Evolutionary conservation across 2,329 filamentous ascomycete species (phyloP), one percentile per base, ranked within the genome.

Genomic region (Pseudogymnoascus sp.): DNA sequence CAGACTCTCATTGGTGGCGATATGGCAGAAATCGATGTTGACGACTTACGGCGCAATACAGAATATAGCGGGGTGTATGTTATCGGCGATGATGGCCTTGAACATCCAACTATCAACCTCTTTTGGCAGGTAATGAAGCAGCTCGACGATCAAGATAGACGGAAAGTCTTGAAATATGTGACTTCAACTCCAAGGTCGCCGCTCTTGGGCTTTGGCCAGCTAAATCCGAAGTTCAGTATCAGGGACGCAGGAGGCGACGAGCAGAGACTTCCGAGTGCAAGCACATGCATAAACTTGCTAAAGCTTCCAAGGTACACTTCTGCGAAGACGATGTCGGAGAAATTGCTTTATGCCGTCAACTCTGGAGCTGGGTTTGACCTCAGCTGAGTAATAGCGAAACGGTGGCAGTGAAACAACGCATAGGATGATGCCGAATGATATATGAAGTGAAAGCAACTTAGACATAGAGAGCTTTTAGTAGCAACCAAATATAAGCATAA

Each of bases 1-100:
- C 95, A 97, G 76, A 95, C 91, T 1, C 86, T 99, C 5, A 89
- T 99, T 14, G 91, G 92, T 62, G 95, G 95, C 46, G 92, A 96
- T 69, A 88, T 87, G 28, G 88, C 88, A 8, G 87, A 90, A 66
- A 96, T 99, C 64, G 89, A 97, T 71, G 83, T 99, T 37, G 85
- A 89, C 28, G 95, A 99, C 73, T 81, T 97, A 42, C 86, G 93
- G 23, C 81, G 81, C 62, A 90, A 97, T 76, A 97, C 95, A 0
- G 76, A 85, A 2, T 99, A 97, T 74, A 90, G 90, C 61, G 95
- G 95, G 1, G 81, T 96, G 0, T 99, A 97, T 73, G 82, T 83
- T 14, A 87, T 97, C 66, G 95, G 95, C n/a, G 89, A 96, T 71
- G 93, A 97, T 71, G 84, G 87, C 3, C 75, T 86, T 64, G 93